These are phyloP conservation scores for Tricholoma bakamatsutake DNA, from an alignment of 768 basidiomycete species.

Conservation along the genomic window DNA sequence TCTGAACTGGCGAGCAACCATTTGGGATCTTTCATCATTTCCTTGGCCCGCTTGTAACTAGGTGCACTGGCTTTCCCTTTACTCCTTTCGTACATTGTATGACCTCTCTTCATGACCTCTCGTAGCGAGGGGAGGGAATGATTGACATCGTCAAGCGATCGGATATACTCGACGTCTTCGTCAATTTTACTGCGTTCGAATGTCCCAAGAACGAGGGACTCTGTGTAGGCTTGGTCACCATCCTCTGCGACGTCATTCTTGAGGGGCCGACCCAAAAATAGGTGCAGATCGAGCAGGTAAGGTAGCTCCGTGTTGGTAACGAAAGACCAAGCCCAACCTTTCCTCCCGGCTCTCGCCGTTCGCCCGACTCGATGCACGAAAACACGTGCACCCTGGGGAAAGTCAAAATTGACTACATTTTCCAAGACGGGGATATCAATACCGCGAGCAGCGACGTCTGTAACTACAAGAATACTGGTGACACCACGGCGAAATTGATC, in stretches of 20 bases:
- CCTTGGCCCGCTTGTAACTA: constrained; percentile 86
- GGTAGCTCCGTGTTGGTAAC: constrained; percentile 83
- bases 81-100: constrained; percentile 90
- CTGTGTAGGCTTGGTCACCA: constrained; percentile 61
- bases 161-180: constrained; percentile 77
- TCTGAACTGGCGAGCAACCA: constrained; percentile 67
- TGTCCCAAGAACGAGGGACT: constrained; percentile 72
- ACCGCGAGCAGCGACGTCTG: constrained; percentile 96
- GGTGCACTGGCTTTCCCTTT: constrained; percentile 84
- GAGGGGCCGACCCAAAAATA: constrained; percentile 83
- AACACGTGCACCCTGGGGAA: constrained; percentile 87
- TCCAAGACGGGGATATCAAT: constrained; percentile 96
- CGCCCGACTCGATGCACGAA: constrained; percentile 97
- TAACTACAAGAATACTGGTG: constrained; percentile 88
- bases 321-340: constrained; percentile 97
- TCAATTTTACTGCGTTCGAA: constrained; percentile 79
- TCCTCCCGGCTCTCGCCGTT: constrained; percentile 91
- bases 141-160: constrained; percentile 56
- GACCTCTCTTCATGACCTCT: constrained; percentile 84
- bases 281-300: constrained; percentile 86
- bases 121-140: constrained; percentile 61
- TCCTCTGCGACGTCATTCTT: constrained; percentile 41
- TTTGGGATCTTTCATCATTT: constrained; percentile 66
- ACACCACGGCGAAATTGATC: constrained; percentile 77
- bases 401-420: constrained; percentile 97